Conservation (phyloP, 148 eudicot species). For the Pharnaceum exiguum region DNA sequence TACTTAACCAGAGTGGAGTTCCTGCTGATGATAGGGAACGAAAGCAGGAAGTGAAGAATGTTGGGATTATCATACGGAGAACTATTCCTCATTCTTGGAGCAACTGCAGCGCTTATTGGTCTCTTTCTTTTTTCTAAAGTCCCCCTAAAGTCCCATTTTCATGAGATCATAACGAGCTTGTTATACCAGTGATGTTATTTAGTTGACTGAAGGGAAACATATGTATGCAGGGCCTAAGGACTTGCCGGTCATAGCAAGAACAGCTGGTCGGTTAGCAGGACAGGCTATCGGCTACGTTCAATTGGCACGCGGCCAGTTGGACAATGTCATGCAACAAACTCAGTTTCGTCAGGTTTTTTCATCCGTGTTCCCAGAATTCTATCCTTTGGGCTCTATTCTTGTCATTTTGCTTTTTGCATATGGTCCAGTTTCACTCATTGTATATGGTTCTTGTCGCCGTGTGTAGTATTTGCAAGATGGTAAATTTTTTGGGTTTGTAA, state of each 20-base stretch:
- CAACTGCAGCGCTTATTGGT: conserved; percentile 51
- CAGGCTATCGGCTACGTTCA: conserved; percentile 88
- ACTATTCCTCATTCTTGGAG: conserved; percentile 41
- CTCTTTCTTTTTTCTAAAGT: background rate
- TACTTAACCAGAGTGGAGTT: background rate
- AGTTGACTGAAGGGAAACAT: background rate
- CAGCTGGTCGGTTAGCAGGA: conserved; percentile 79
- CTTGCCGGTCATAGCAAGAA: conserved; percentile 64
- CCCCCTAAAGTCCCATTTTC: background rate
- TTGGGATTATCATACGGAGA: conserved; percentile 52
- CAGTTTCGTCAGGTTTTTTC: conserved; percentile 75
- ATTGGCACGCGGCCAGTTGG: conserved; percentile 93
- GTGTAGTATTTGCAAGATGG: too few species aligned
- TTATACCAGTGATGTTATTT: background rate
- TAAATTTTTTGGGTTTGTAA: too few species aligned
- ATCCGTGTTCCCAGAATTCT: too few species aligned
- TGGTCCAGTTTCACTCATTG: background rate
- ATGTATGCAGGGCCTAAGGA: conserved; percentile 70
- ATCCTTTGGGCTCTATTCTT: background rate
- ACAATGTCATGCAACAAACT: conserved; percentile 70
- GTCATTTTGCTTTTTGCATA: background rate
- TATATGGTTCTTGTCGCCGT: too few species aligned
- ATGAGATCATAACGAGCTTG: too few species aligned
- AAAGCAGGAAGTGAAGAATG: conserved; percentile 17
- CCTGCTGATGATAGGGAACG: background rate